Conservation (phyloP, 2,329 filamentous ascomycete genomes). For the Penicillium sp. region DNA sequence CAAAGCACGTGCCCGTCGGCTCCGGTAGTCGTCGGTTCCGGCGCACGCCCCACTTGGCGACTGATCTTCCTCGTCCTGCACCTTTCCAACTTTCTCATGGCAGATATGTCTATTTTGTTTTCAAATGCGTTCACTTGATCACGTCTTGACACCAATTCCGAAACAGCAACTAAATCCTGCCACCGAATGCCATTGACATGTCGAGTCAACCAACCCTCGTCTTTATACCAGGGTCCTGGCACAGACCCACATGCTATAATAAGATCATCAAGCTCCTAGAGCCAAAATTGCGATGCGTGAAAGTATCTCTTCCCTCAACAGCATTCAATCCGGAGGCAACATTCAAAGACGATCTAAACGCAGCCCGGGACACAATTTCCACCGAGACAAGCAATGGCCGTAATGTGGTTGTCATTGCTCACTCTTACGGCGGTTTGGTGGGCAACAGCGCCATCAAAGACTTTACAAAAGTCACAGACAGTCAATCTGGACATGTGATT, state of each 20-base stretch:
- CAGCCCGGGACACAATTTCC: slow-evolving; percentile 41
- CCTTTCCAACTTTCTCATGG: too few relatives aligned
- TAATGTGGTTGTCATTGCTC: slow-evolving; percentile 53
- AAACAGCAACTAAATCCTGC: too few relatives aligned
- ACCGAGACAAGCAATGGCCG: slow-evolving; percentile 41
- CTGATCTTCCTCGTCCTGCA: too few relatives aligned
- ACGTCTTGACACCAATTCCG: too few relatives aligned
- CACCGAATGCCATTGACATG: background rate
- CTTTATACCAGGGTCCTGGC: slow-evolving; percentile 57
- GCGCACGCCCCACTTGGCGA: too few relatives aligned
- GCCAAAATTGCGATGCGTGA: slow-evolving; percentile 38
- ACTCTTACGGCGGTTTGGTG: slow-evolving; percentile 57
- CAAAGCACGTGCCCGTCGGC: too few relatives aligned
- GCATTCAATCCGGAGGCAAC: slow-evolving; percentile 38
- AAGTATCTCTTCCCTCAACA: slow-evolving; percentile 48
- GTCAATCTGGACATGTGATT: slow-evolving; percentile 43
- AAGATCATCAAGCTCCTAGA: slow-evolving; percentile 40
- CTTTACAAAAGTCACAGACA: slow-evolving; percentile 35
- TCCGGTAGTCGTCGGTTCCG: too few relatives aligned
- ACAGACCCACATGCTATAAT: slow-evolving; percentile 44
- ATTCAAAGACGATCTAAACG: slow-evolving; percentile 50
- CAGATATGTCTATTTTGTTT: too few relatives aligned
- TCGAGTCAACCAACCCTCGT: slow-evolving; percentile 42
- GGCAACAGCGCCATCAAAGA: slow-evolving; percentile 53
- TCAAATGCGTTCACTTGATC: too few relatives aligned